Conservation (phyloP, 1,139 yeast species). For the Candida tropicalis region DNA sequence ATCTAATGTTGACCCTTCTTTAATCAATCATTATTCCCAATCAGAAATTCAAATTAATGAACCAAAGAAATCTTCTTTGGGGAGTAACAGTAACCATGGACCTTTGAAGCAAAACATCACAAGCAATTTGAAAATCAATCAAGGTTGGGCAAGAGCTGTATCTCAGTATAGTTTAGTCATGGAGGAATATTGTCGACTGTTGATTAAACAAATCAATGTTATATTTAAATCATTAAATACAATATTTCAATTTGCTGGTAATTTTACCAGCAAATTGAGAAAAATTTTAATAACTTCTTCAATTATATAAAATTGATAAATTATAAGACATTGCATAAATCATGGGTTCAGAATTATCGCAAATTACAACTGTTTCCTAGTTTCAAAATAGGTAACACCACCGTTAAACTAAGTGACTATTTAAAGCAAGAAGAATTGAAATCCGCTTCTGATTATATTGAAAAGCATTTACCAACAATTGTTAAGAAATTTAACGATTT, state of each 20-base stretch:
- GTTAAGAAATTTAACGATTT: conserved; percentile 41
- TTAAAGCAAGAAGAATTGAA: conserved; percentile 30
- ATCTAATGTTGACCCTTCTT: conserved; percentile 11
- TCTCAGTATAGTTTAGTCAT: conserved; percentile 22
- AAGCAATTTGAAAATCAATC: conserved; percentile 25
- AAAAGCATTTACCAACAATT: conserved; percentile 31
- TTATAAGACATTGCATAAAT: conserved; percentile 46
- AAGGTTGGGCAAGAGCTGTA: conserved; percentile 31
- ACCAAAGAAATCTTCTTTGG: conserved; percentile 12
- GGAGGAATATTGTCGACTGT: conserved; percentile 24
- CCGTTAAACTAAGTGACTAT: conserved; percentile 24
- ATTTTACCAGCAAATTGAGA: conserved; percentile 53
- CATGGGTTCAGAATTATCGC: conserved; percentile 52
- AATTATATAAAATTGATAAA: conserved; percentile 50
- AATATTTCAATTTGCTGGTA: conserved; percentile 59
- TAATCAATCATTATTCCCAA: conserved; percentile 8
- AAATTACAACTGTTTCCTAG: conserved; percentile 41
- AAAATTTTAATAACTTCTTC: conserved; percentile 50
- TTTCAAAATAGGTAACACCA: conserved; percentile 18
- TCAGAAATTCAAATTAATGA: neutral
- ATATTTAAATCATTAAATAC: conserved; percentile 57
- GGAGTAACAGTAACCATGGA: conserved; percentile 7
- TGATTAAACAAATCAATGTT: conserved; percentile 34
- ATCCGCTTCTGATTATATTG: conserved; percentile 26
- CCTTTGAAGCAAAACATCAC: conserved; percentile 23